phyloP scores from a whole-genome alignment of 139 green algal genomes.

The Coelastrella sp. region DNA sequence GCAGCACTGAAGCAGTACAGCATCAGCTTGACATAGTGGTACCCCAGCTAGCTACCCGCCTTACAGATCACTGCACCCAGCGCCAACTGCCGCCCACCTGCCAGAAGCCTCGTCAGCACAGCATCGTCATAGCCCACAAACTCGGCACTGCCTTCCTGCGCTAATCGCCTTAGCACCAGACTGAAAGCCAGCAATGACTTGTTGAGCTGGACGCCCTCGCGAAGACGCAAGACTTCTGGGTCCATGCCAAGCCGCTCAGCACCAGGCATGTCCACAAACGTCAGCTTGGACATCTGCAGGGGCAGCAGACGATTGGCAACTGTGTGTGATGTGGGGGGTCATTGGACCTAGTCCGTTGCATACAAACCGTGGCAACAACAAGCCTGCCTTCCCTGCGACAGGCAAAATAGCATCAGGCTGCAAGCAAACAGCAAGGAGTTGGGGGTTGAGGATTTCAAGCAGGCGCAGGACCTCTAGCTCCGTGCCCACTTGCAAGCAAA shows the following conservation, averaged over 20 bases:
- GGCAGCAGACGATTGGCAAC: too few relatives aligned
- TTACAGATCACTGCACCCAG: too few relatives aligned
- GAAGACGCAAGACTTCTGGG: slow-evolving; percentile 74
- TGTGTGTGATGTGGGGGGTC: too few relatives aligned
- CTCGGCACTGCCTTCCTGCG: slow-evolving; percentile 47
- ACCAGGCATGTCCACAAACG: slow-evolving; percentile 79
- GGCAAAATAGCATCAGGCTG: too few relatives aligned
- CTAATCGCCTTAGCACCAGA: slow-evolving; percentile 35
- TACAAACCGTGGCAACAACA: too few relatives aligned
- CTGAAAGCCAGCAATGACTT: slow-evolving; percentile 54
- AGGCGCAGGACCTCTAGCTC: too few relatives aligned
- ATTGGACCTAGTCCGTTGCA: too few relatives aligned
- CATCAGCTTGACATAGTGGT: neutral
- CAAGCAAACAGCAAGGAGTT: too few relatives aligned
- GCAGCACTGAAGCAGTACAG: too few relatives aligned
- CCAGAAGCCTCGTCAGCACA: slow-evolving; percentile 69
- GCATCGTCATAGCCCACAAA: slow-evolving; percentile 65
- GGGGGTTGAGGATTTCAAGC: too few relatives aligned
- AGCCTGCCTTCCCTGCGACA: too few relatives aligned
- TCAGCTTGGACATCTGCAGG: neutral
- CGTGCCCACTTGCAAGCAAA: slow-evolving; percentile 34
- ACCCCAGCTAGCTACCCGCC: too few relatives aligned
- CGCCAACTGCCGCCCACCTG: slow-evolving; percentile 49
- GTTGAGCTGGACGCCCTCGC: slow-evolving; percentile 68
- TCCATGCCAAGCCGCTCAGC: slow-evolving; percentile 77